phyloP scores from a whole-genome alignment of 306 rosid genomes.

The Begonia loranthoides region DNA sequence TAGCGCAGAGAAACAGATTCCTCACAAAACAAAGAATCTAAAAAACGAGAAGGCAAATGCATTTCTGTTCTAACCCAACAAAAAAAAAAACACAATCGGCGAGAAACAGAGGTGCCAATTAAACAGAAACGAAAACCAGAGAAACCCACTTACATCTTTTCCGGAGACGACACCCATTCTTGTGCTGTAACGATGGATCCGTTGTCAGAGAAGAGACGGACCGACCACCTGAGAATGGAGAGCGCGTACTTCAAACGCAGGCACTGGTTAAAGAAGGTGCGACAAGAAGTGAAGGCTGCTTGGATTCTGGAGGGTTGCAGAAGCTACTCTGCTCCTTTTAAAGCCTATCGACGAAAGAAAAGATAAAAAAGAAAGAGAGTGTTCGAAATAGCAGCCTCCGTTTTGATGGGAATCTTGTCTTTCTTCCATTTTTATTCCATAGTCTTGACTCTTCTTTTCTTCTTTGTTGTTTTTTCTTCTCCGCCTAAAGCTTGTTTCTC shows the following conservation, averaged over 20 bases:
- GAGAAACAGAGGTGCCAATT: constrained; percentile 8
- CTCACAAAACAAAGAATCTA: neutral
- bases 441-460: constrained; percentile 14
- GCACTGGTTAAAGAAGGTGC: constrained; percentile 16
- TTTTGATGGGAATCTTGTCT: constrained; percentile 21
- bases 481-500: no score
- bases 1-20: constrained; percentile 16
- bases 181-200: neutral
- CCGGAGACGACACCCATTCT: constrained; percentile 18
- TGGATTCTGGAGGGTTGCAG: constrained; percentile 7
- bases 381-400: neutral
- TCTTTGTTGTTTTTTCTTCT: neutral
- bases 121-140: constrained; percentile 9
- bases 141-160: constrained; percentile 27
- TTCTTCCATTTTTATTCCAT: constrained; percentile 15
- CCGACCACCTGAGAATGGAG: constrained; percentile 15
- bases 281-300: constrained; percentile 36
- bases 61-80: constrained; percentile 3
- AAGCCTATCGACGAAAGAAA: constrained; percentile 20
- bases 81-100: constrained; percentile 5
- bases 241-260: constrained; percentile 34
- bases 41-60: neutral
- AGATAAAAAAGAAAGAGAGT: neutral
- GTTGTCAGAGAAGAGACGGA: no score
- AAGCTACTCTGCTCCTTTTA: constrained; percentile 16